Percentiles rank a stretch among this genome's conserved stretches.
phyloP scores from a whole-genome alignment of 176 grass and related monocot genomes.

The Microstegium vimineum region DNA sequence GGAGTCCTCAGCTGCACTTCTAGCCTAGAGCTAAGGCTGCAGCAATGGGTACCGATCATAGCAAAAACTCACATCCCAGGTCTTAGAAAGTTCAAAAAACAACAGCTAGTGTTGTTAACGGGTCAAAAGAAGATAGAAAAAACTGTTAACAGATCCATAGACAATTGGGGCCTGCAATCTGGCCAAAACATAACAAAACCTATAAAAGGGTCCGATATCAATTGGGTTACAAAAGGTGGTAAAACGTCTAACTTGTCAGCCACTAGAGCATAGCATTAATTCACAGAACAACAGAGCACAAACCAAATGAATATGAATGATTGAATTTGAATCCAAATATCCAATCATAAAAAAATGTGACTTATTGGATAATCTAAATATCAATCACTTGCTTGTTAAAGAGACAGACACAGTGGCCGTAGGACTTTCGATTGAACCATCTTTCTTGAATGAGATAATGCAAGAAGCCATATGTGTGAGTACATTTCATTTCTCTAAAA shows the following conservation, averaged over 20 bases:
- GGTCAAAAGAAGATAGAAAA: not conserved
- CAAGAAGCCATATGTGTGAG: not conserved
- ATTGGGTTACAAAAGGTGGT: not conserved
- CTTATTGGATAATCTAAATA: not conserved
- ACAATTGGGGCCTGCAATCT: not conserved
- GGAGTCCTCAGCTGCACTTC: too few relatives aligned
- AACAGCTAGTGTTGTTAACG: too few relatives aligned
- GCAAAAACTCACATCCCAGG: not conserved
- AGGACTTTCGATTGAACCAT: not conserved
- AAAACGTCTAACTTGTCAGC: not conserved
- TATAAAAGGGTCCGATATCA: not conserved
- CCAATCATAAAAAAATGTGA: not conserved
- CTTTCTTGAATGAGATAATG: not conserved
- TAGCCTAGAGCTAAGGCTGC: too few relatives aligned
- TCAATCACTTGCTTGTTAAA: not conserved
- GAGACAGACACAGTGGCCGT: not conserved
- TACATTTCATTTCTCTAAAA: slow-evolving; percentile 19
- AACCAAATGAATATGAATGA: not conserved
- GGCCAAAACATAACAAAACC: not conserved
- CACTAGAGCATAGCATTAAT: not conserved
- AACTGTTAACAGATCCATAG: not conserved
- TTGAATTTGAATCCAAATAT: not conserved
- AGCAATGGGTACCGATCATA: not conserved
- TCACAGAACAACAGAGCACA: not conserved
- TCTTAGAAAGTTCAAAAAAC: not conserved